Base-by-base conservation (phyloP, 257 asterid species). In the Solanum okadae region DNA sequence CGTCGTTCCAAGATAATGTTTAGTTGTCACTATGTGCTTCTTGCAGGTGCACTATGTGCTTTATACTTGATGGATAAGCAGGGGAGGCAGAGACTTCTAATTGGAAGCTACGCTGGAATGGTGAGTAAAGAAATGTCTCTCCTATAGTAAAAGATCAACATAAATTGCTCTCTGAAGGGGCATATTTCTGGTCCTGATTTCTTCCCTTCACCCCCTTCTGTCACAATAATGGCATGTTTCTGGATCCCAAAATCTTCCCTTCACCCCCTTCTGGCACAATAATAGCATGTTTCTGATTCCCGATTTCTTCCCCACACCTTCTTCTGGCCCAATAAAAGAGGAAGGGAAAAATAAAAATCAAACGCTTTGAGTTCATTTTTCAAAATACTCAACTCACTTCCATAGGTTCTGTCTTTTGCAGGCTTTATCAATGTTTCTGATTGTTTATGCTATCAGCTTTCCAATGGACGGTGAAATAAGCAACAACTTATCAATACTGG, bases 51-150 rank as follows among this genome's bases (percentile, higher is more conserved):
- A 22, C 92, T 94, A 8, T 91, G 91, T 86, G 99, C 98, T 79
- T 93, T 92, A 37, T 96, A 94, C 93, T 91, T 96, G 81, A 92
- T 96, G 95, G 99, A 96, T 91, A 96, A 87, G 91, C 95, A 92
- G 88, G 98, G 98, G 89, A 94, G 99, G 86, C 92, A 92, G 89
- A 91, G 88, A 77, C 98, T 96, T 91, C 95, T 96, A 14, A 88
- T 94, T 87, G 95, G 94, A 91, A 96, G 99, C 91, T 96, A 96
- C 89, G 70, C 93, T 84, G 99, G 99, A 92, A 96, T 96, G 99
- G 99, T 95, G 61, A 89, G 92, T 83, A 15, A 88, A 27, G 52
- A 68, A 10, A 12, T 13, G 37, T 22, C 59, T 82, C 25, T 86
- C 44, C 10, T 18, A 27, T 10, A 49, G 85, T 79, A 29, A 49